A percentile compares a stretch with the other conserved stretches of the same genome.
Evolutionary conservation across 2,329 filamentous ascomycete genomes (phyloP).

Genomic region (Penicillium sp.): DNA sequence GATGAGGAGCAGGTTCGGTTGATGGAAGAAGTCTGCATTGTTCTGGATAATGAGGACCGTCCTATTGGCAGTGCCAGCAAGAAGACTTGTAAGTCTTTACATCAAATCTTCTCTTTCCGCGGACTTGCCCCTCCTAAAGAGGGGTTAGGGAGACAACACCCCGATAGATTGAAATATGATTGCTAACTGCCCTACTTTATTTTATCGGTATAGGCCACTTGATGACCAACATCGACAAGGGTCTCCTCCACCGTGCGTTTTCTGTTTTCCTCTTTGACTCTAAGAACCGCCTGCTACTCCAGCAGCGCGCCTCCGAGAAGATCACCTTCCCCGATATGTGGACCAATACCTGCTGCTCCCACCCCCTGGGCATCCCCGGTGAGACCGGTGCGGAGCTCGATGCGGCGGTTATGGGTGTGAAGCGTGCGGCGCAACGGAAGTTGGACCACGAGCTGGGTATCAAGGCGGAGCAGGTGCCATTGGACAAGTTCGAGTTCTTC

Average conservation of each 20-base stretch:
- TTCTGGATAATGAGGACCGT: constrained; percentile 86
- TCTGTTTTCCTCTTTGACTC: constrained; percentile 98
- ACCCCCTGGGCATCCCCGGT: constrained; percentile 87
- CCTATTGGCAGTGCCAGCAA: constrained; percentile 97
- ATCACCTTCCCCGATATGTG: constrained; percentile 99
- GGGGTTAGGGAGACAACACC: constrained; percentile 7
- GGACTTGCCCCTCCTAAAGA: neutral
- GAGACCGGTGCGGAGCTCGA: constrained; percentile 86
- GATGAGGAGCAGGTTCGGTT: constrained; percentile 96
- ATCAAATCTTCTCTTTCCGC: constrained; percentile 1
- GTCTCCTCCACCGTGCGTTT: constrained; percentile 94
- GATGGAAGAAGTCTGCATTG: constrained; percentile 99
- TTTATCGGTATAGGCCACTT: constrained; percentile 76
- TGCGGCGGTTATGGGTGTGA: constrained; percentile 82
- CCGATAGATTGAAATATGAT: neutral
- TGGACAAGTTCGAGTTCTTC: constrained; percentile 91
- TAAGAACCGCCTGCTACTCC: constrained; percentile 87
- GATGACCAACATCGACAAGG: constrained; percentile 98
- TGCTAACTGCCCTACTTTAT: constrained; percentile 18
- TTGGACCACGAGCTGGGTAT: constrained; percentile 95
- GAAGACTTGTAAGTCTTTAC: constrained; percentile 78
- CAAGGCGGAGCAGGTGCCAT: constrained; percentile 81
- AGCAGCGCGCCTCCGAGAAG: constrained; percentile 94
- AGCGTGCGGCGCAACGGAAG: constrained; percentile 90
- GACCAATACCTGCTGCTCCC: constrained; percentile 99